Percentiles rank a stretch among this genome's conserved stretches.
Evolutionary conservation across 2,329 filamentous ascomycete genomes (phyloP).

Genomic region (Hymenoscyphus scutula): DNA sequence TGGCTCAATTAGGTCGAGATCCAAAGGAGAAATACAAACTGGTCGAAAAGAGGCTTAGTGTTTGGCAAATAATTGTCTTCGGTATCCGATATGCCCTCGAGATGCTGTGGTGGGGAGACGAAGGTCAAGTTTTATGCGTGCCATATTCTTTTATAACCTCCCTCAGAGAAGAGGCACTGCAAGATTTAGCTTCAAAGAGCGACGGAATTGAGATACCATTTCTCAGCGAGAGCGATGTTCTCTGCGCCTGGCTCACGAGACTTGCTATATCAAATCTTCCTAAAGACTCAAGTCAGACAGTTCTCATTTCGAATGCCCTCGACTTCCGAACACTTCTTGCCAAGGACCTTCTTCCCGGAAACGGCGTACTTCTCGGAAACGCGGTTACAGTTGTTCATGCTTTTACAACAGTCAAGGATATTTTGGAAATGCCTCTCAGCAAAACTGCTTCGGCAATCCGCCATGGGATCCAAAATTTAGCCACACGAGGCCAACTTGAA

Average conservation of each 20-base stretch:
- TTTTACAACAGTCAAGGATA: slow-evolving; percentile 25
- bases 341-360: slow-evolving; percentile 31
- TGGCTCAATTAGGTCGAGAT: slow-evolving; percentile 31
- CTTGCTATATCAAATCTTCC: slow-evolving; percentile 27
- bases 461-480: slow-evolving; percentile 37
- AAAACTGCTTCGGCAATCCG: slow-evolving; percentile 29
- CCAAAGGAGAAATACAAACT: slow-evolving; percentile 33
- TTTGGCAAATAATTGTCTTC: slow-evolving; percentile 37
- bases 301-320: slow-evolving; percentile 42
- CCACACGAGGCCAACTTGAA: slow-evolving; percentile 38
- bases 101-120: slow-evolving; percentile 29
- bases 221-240: slow-evolving; percentile 47
- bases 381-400: slow-evolving; percentile 32
- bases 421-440: slow-evolving; percentile 28
- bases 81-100: slow-evolving; percentile 38
- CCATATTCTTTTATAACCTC: slow-evolving; percentile 35
- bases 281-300: slow-evolving; percentile 28
- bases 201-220: slow-evolving; percentile 32
- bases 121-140: slow-evolving; percentile 40
- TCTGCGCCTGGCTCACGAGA: slow-evolving; percentile 43
- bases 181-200: slow-evolving; percentile 28
- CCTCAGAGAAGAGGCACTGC: slow-evolving; percentile 36
- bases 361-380: slow-evolving; percentile 30
- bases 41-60: slow-evolving; percentile 21
- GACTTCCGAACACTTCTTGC: slow-evolving; percentile 38